Evolutionary conservation across 2,329 filamentous ascomycete genomes (phyloP), one percentile per base, ranked within the genome.

Genomic region (Colletotrichum coccodes): DNA sequence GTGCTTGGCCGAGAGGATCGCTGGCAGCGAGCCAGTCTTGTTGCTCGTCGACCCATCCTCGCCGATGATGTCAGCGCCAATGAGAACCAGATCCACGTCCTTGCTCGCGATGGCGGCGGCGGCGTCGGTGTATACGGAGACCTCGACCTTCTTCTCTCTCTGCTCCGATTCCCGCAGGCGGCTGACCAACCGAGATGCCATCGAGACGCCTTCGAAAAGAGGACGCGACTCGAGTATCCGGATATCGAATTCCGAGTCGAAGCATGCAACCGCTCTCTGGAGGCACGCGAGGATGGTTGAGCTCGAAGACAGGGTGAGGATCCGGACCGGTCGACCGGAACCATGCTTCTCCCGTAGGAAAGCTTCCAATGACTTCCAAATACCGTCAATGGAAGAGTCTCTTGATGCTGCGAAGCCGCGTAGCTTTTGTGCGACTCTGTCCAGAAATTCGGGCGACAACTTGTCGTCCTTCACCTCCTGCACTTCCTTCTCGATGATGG

Each of bases 191-290:
- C 77, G 78, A n/a, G 79, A 80, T 6, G 87, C 88, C 59, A 90
- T 82, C 9, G 82, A 84, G 5, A 87, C 87, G 8, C 90, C 91
- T 77, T 93, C 90, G 71, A 85, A 92, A 0, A 90, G 81, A 0
- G 91, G 91, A 0, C 91, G 83, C 3, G 91, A 92, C 75, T 93
- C 91, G 4, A 93, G 82, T 34, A 93, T 81, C 5, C 84, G 85
- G 21, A 93, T 76, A 57, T 90, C 84, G 9, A 92, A 74, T 0
- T 70, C 73, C 8, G 83, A 75, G 1, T 73, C 76, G 3, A 80
- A 74, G 1, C 72, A 71, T 0, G 74, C 71, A 12, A 85, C 77
- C 3, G 82, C 77, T 32, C 83, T 78, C 2, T 83, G 72, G 12
- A 92, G 80, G 57, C 82, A 83, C 18, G 81, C 75, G 3, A 78